These are phyloP conservation scores for Daedalea quercina DNA, from an alignment of 768 basidiomycete genomes.

Conservation along the genomic window DNA sequence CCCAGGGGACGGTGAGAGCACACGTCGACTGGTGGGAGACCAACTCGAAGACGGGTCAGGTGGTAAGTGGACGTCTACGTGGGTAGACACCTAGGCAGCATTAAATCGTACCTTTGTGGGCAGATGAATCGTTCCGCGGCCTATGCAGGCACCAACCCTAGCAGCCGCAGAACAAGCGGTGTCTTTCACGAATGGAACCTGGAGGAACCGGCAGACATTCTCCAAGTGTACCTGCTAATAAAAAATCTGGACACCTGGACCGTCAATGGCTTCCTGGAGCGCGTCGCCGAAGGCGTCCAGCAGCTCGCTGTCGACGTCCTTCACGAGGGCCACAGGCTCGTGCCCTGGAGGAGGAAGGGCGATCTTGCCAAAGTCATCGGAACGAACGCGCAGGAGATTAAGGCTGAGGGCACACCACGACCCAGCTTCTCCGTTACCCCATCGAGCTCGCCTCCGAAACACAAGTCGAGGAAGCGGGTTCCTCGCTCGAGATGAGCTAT, in stretches of 20 bases:
- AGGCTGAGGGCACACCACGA: not conserved
- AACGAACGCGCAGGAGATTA: not conserved
- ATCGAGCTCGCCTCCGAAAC: constrained; percentile 2
- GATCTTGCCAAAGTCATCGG: not conserved
- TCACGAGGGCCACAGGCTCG: constrained; percentile 26
- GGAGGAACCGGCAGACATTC: constrained; percentile 36
- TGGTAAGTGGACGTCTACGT: not conserved
- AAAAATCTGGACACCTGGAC: constrained; percentile 52
- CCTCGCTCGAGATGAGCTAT: not conserved
- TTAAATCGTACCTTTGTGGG: not conserved
- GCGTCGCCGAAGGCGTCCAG: constrained; percentile 33
- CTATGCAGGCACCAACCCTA: constrained; percentile 24
- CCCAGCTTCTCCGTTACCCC: not conserved
- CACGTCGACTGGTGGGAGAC: constrained; percentile 47
- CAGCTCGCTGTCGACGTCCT: constrained; percentile 28
- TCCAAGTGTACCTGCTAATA: constrained; percentile 43
- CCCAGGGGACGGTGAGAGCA: constrained; percentile 42
- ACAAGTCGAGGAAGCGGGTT: constrained; percentile 6
- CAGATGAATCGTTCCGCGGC: constrained; percentile 47
- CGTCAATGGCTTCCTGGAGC: constrained; percentile 32
- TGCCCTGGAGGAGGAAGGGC: constrained; percentile 44
- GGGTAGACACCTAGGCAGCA: not conserved
- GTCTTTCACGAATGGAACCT: constrained; percentile 46
- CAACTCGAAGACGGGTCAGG: not conserved
- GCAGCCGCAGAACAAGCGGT: constrained; percentile 15